Conservation (phyloP, 1,284 basidiomycete species). For the Rhodotorula sp. region DNA sequence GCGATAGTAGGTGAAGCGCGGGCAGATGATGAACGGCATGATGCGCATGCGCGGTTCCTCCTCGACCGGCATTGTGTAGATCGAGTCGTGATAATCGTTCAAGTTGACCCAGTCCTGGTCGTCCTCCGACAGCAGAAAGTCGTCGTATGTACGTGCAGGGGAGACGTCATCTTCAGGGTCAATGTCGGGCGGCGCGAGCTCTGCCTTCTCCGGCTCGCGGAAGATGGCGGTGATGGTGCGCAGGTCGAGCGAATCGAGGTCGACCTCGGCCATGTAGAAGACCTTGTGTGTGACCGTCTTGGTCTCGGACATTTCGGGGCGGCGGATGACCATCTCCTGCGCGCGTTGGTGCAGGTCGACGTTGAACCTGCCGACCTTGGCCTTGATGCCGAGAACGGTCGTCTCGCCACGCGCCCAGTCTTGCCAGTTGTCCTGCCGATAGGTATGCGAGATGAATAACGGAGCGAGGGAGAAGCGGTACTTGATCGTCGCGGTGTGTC, state of each 20-base stretch:
- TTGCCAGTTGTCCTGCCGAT: conserved; percentile 71
- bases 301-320: conserved; percentile 45
- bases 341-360: conserved; percentile 91
- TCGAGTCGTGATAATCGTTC: conserved; percentile 81
- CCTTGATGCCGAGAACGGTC: conserved; percentile 78
- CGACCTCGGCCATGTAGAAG: conserved; percentile 88
- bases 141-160: conserved; percentile 25
- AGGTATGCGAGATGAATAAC: conserved; percentile 83
- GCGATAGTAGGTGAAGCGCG: conserved; percentile 73
- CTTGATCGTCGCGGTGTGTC: conserved; percentile 87
- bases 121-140: not conserved
- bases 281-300: conserved; percentile 74
- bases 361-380: conserved; percentile 73
- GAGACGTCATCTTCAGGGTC: conserved; percentile 32
- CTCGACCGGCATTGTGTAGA: conserved; percentile 60
- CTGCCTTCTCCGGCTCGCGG: conserved; percentile 62
- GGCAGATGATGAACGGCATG: conserved; percentile 70
- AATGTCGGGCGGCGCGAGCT: conserved; percentile 40
- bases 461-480: conserved; percentile 78
- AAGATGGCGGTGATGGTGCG: conserved; percentile 78
- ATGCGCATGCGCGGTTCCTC: conserved; percentile 65
- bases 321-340: conserved; percentile 59
- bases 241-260: conserved; percentile 73
- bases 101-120: conserved; percentile 65
- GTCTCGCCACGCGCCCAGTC: conserved; percentile 77